These are phyloP conservation scores for Rhizoclosmatium globosum DNA, from an alignment of 192 early-diverging fungal species.

Conservation along the genomic window DNA sequence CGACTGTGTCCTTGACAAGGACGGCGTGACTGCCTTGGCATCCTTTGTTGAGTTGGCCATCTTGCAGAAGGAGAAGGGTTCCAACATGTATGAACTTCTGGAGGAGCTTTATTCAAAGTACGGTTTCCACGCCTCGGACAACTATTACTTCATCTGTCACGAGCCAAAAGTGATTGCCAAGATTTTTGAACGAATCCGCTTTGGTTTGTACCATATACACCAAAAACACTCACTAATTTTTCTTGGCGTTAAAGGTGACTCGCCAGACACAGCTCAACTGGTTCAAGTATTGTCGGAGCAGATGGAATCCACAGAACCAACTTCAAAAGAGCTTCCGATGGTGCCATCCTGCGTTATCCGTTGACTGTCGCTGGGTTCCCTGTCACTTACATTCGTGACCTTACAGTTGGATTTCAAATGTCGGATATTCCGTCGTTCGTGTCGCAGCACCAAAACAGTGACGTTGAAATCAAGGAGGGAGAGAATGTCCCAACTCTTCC, in stretches of 20 bases:
- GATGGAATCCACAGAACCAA: slow-evolving; percentile 5
- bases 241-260: too few relatives aligned
- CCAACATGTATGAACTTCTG: slow-evolving; percentile 71
- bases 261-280: background rate
- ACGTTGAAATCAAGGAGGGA: background rate
- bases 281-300: background rate
- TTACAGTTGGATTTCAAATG: slow-evolving; percentile 87
- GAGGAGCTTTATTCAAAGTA: slow-evolving; percentile 79
- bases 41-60: slow-evolving; percentile 77
- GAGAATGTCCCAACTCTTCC: slow-evolving; percentile 74
- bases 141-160: slow-evolving; percentile 88
- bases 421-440: slow-evolving; percentile 19
- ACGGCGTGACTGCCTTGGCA: slow-evolving; percentile 86
- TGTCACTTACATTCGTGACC: slow-evolving; percentile 80
- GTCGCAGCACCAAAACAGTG: slow-evolving; percentile 56
- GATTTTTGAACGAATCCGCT: slow-evolving; percentile 87
- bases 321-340: slow-evolving; percentile 15
- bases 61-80: slow-evolving; percentile 69
- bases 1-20: slow-evolving; percentile 87
- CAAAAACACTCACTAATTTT: background rate
- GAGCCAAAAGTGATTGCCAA: slow-evolving; percentile 71
- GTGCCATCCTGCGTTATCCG: slow-evolving; percentile 74
- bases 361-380: slow-evolving; percentile 69
- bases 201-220: slow-evolving; percentile 51
- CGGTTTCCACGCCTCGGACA: slow-evolving; percentile 86